Evolutionary conservation across 352 stramenopile species (phyloP).

Genomic region (Aphanomyces invadans): DNA sequence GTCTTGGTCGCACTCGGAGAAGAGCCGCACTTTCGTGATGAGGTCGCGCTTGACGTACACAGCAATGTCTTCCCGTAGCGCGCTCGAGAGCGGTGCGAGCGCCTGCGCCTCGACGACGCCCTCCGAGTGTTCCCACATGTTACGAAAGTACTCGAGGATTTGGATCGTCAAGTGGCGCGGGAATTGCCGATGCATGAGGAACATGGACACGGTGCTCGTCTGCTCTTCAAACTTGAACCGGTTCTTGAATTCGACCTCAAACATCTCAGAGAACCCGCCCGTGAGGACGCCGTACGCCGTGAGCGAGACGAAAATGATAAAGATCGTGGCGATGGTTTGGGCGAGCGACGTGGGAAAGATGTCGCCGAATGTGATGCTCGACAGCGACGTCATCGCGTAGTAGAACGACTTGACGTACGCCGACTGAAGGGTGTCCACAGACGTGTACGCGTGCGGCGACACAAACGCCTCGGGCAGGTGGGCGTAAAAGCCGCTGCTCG

Average conservation of each 20-base stretch:
- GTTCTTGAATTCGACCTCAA: constrained; percentile 60
- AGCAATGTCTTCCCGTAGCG: constrained; percentile 49
- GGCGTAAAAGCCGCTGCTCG: neutral
- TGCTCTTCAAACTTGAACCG: constrained; percentile 58
- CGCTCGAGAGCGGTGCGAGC: constrained; percentile 41
- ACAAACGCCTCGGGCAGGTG: neutral
- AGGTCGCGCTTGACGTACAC: constrained; percentile 56
- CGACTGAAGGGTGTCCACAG: neutral
- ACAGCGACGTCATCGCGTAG: constrained; percentile 72
- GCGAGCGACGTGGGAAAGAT: constrained; percentile 22
- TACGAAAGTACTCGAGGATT: constrained; percentile 67
- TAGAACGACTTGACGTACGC: constrained; percentile 72
- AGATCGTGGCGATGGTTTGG: constrained; percentile 41
- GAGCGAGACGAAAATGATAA: constrained; percentile 60
- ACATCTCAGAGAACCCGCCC: constrained; percentile 57
- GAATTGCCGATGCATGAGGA: constrained; percentile 59
- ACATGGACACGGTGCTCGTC: constrained; percentile 47
- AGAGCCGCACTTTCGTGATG: constrained; percentile 49
- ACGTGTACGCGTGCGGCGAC: neutral
- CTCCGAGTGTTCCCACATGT: constrained; percentile 61
- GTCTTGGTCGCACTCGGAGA: constrained; percentile 44
- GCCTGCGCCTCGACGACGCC: constrained; percentile 52
- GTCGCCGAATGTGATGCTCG: constrained; percentile 72
- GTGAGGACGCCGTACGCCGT: constrained; percentile 68
- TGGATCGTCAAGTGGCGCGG: constrained; percentile 45